Base-by-base conservation (phyloP, 148 eudicot species). In the Mesembryanthemum crystallinum region DNA sequence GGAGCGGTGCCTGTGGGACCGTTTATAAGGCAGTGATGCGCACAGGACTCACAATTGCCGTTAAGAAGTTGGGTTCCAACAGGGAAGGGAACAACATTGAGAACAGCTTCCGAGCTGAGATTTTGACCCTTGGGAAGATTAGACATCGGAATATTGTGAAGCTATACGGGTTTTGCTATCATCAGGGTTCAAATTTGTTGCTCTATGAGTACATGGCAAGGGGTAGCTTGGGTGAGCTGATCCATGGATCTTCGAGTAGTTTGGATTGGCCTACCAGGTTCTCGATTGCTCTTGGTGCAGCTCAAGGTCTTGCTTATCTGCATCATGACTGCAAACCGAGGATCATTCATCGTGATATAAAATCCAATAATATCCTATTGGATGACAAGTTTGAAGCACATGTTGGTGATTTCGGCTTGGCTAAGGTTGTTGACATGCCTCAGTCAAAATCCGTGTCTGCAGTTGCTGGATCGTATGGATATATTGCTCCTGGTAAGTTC, bases 361-460 rank as follows among this genome's bases (percentile, higher is more conserved):
- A 95, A 77, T 92, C 99, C 14, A 95, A 92, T 49, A 95, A 95
- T 77, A 95, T 95, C 72, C 75, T 95, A 69, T 86, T 95, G 20
- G 99, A 92, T 78, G 92, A 88, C 62, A 89, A 92, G 77, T 91
- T 87, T 82, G 99, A 95, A 85, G 99, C 99, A 25, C 99, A 91
- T 82, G 99, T 95, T 47, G 99, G 99, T 69, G 99, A 95, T 85
- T 95, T 95, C 84, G 99, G 99, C 69, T 80, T 95, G 78, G 99
- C 99, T 0, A 95, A 95, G 88, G 96, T 95, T 73, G 87, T 95
- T 76, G 99, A 95, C 71, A 92, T 95, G 99, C 97, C 99, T 57
- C 91, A 92, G 15, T 87, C 96, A 21, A 95, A 92, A 82, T 88
- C 99, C 14, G 86, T 95, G 84, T 90, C 99, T 52, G 97, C 97